Conservation (phyloP, 2,329 filamentous ascomycete species). For the Claviceps sp. region DNA sequence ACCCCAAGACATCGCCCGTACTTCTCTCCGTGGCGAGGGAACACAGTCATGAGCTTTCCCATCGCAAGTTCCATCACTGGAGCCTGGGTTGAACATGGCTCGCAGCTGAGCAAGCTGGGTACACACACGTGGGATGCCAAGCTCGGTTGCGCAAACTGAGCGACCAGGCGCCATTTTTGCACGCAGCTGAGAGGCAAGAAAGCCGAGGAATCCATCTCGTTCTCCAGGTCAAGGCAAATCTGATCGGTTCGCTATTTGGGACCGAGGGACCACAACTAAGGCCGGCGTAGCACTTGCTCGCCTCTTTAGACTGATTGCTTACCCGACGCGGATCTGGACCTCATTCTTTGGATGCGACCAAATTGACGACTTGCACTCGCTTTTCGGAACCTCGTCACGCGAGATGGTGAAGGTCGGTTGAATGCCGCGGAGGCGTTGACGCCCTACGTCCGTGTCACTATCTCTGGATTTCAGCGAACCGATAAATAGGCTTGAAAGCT, state of each 20-base stretch:
- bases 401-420: neutral
- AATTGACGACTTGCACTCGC: neutral
- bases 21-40: neutral
- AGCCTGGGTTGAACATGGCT: no score
- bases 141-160: no score
- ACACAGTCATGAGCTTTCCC: no score
- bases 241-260: neutral
- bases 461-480: neutral
- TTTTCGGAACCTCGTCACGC: neutral
- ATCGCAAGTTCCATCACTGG: no score
- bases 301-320: neutral
- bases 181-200: no score
- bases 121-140: no score
- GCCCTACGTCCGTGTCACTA: no score
- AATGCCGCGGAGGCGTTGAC: neutral
- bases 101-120: no score
- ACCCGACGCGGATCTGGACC: neutral
- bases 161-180: no score
- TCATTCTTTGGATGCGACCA: neutral
- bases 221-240: no score
- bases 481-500: neutral
- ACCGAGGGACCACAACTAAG: neutral
- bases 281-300: neutral
- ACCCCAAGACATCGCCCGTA: neutral
- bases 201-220: no score